Evolutionary conservation across 208 protist species (phyloP), one percentile per base, ranked within the genome.

Genomic region (Leishmania martiniquensis): DNA sequence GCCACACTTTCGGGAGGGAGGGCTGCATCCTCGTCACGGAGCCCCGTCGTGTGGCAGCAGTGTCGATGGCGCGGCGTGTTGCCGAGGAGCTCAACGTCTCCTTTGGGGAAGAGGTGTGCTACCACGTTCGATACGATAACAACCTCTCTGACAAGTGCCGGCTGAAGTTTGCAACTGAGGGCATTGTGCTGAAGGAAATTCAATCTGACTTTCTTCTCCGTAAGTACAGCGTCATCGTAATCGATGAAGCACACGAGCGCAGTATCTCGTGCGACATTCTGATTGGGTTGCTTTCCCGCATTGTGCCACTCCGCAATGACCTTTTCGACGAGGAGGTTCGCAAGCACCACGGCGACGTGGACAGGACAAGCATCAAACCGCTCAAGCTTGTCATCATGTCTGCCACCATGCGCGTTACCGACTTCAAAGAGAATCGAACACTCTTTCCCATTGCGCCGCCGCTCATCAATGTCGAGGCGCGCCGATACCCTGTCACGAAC

Each of bases 31-130:
- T 94, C 15, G 97, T 99, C 63, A 99, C 99, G 1, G 99, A 99
- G 89, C 99, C 99, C 44, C 89, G 99, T n/a, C 94, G 99, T 75
- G 99, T 99, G 39, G 99, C 99, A 17, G 99, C 99, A 20, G 99
- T 99, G 65, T 99, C 96, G 42, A 99, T 99, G 82, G 99, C 99
- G 44, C 89, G 85, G 52, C 96, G 99, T 77, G 99, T 99, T n/a
- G 91, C 97, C 3, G 98, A 99, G 57, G 98, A 99, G 84, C 93
- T 99, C 45, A 95, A 95, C 76, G 91, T 93, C 12, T 66, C 72
- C 5, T 94, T 98, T 82, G 97, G 97, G 34, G 76, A 89, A 13
- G 84, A 97, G 70, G 98, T 99, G 55, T 98, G 98, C 75, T 99
- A 99, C 83, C 92, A 96, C 51, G 99, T 99, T 44, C 95, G 99